Percentiles rank a stretch among this genome's conserved stretches.
Evolutionary conservation across 2,329 filamentous ascomycete genomes (phyloP).

Genomic region (Ramularia endophylla): DNA sequence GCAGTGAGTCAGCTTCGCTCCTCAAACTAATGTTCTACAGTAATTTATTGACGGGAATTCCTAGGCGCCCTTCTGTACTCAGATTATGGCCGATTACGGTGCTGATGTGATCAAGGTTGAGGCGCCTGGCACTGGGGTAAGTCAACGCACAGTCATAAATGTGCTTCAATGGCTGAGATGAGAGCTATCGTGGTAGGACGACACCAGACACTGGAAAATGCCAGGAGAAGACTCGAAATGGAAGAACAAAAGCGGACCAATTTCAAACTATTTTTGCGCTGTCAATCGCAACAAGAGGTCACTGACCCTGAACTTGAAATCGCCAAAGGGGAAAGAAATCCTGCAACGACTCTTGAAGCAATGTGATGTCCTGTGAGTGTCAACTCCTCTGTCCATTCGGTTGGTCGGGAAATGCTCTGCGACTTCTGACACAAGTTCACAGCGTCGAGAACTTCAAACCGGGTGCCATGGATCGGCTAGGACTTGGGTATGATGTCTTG

Average conservation of each 20-base stretch:
- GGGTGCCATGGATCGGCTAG: conserved; percentile 37
- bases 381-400: not conserved
- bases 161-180: no score
- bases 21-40: no score
- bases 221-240: conserved; percentile 22
- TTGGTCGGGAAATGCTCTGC: no score
- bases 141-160: no score
- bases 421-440: no score
- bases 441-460: conserved; percentile 41
- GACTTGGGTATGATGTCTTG: conserved; percentile 37
- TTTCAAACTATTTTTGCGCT: conserved; percentile 36
- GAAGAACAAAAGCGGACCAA: conserved; percentile 20
- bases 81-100: conserved; percentile 29
- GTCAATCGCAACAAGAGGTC: conserved; percentile 44
- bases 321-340: conserved; percentile 31
- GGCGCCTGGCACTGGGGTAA: conserved; percentile 18
- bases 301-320: conserved; percentile 35
- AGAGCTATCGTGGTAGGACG: conserved; percentile 21
- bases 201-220: conserved; percentile 23
- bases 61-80: conserved; percentile 25
- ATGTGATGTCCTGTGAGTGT: conserved; percentile 32
- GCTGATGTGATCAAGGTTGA: conserved; percentile 30
- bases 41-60: no score
- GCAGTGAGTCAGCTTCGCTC: no score
- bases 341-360: conserved; percentile 32